Percentiles rank a stretch among this genome's conserved stretches.
These are phyloP conservation scores for Huntiella bhutanensis DNA, from an alignment of 2,329 filamentous ascomycete genomes.

Conservation along the genomic window DNA sequence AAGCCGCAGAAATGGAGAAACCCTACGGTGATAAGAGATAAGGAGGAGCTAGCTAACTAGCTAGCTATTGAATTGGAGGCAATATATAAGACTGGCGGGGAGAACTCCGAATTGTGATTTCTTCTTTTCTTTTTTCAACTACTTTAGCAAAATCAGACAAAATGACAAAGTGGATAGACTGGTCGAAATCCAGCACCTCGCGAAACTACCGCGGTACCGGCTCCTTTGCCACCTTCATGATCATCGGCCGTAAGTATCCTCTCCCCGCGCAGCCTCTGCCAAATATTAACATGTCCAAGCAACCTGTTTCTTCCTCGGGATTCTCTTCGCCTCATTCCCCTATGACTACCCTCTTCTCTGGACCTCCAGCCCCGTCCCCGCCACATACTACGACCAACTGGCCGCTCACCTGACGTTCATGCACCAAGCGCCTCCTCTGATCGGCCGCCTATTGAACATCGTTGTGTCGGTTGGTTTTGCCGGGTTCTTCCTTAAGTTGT, in stretches of 20 bases:
- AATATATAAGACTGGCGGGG: too few relatives aligned
- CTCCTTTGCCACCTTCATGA: constrained; percentile 91
- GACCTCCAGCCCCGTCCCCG: constrained; percentile 44
- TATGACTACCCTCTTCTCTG: constrained; percentile 89
- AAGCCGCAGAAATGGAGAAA: too few relatives aligned
- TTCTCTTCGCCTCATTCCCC: constrained; percentile 89
- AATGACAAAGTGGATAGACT: constrained; percentile 26
- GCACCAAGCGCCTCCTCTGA: constrained; percentile 77
- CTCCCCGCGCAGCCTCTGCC: constrained; percentile 2
- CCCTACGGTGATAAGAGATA: too few relatives aligned
- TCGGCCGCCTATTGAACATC: constrained; percentile 85
- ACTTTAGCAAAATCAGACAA: neutral
- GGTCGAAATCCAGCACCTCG: constrained; percentile 37
- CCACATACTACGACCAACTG: constrained; percentile 61
- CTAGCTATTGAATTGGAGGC: too few relatives aligned
- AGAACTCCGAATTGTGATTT: too few relatives aligned
- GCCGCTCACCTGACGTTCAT: constrained; percentile 83
- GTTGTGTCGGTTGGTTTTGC: constrained; percentile 72
- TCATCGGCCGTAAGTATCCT: constrained; percentile 64
- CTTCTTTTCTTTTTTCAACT: too few relatives aligned
- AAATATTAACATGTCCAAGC: constrained; percentile 26
- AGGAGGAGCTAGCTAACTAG: too few relatives aligned
- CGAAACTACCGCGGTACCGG: constrained; percentile 38
- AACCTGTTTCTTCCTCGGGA: constrained; percentile 93
- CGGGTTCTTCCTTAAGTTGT: constrained; percentile 86